phyloP scores from a whole-genome alignment of 164 flowering plant genomes.

The Sextonia rubra region DNA sequence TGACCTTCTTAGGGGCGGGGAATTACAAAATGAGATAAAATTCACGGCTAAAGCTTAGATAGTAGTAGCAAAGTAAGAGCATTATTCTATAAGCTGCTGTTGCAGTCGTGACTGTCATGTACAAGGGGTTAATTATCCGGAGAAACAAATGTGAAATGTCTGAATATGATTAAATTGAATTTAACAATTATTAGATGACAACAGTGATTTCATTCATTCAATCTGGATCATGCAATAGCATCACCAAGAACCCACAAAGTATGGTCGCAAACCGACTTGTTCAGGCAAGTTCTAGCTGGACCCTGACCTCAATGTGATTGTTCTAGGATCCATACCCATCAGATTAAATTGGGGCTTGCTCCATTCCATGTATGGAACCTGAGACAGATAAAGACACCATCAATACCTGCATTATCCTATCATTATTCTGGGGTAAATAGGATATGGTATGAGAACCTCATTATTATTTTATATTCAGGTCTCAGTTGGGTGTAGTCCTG shows the following conservation, averaged over 20 bases:
- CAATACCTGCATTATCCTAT: too few relatives aligned
- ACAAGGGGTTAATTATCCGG: not conserved
- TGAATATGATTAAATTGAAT: not conserved
- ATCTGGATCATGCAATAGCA: not conserved
- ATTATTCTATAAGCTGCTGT: not conserved
- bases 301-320: not conserved
- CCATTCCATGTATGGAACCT: not conserved
- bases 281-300: not conserved
- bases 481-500: too few relatives aligned
- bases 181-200: not conserved
- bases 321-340: not conserved
- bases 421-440: too few relatives aligned
- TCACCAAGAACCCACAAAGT: too few relatives aligned
- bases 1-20: not conserved
- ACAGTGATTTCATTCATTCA: not conserved
- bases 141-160: not conserved
- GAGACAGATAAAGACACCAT: not conserved
- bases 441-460: too few relatives aligned
- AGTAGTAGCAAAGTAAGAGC: not conserved
- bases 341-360: not conserved
- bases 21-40: not conserved
- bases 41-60: not conserved
- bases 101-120: not conserved
- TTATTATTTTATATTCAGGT: too few relatives aligned
- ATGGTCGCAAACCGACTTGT: not conserved